Conservation (phyloP, 2,329 filamentous ascomycete genomes). For the Metarhizium humberi region DNA sequence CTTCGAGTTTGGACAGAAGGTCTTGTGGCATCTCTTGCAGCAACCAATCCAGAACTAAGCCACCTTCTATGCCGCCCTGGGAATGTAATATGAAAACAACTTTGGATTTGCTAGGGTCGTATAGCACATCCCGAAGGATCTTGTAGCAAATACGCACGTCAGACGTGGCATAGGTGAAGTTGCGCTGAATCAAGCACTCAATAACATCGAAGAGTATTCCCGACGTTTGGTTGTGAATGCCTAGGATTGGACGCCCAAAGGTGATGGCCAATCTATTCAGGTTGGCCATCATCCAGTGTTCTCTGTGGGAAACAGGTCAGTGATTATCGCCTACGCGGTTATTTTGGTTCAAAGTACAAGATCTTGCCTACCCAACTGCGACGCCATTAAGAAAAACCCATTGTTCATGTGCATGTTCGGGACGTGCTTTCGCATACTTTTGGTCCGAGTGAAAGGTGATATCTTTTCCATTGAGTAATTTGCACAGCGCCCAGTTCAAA, state of each 20-base stretch:
- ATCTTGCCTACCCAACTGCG: slow-evolving; percentile 43
- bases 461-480: slow-evolving; percentile 38
- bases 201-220: slow-evolving; percentile 70
- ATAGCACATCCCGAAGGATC: slow-evolving; percentile 53
- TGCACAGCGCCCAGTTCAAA: slow-evolving; percentile 42
- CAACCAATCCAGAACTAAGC: slow-evolving; percentile 67
- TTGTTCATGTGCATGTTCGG: slow-evolving; percentile 51
- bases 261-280: slow-evolving; percentile 62
- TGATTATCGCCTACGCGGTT: neutral
- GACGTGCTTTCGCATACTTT: slow-evolving; percentile 37
- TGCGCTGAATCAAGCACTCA: slow-evolving; percentile 69
- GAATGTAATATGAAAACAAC: slow-evolving; percentile 68
- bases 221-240: slow-evolving; percentile 66
- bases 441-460: slow-evolving; percentile 42
- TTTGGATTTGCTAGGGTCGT: slow-evolving; percentile 53
- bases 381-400: slow-evolving; percentile 80
- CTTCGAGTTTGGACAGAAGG: slow-evolving; percentile 58
- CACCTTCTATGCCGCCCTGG: slow-evolving; percentile 67
- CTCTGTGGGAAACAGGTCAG: slow-evolving; percentile 20
- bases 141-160: slow-evolving; percentile 56
- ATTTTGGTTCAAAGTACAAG: neutral
- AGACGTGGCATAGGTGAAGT: slow-evolving; percentile 60
- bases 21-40: slow-evolving; percentile 61
- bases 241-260: slow-evolving; percentile 61
- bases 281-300: slow-evolving; percentile 61